phyloP scores from a whole-genome alignment of 306 rosid species.

The Alnus glutinosa region DNA sequence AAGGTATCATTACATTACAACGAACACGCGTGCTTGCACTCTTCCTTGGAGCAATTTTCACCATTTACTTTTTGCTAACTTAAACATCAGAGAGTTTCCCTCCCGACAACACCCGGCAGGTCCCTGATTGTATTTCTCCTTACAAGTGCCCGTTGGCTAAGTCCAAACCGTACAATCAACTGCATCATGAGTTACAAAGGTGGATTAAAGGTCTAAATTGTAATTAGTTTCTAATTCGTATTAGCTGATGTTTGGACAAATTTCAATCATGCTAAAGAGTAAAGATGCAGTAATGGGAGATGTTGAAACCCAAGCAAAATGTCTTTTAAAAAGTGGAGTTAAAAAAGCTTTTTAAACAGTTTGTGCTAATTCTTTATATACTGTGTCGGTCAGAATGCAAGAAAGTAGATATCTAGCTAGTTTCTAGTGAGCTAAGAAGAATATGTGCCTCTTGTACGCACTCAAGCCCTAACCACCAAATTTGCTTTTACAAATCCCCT shows the following conservation, averaged over 20 bases:
- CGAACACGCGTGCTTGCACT: too few relatives aligned
- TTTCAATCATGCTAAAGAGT: background rate
- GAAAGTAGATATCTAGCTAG: background rate
- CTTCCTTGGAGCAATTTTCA: too few relatives aligned
- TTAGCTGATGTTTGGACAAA: too few relatives aligned
- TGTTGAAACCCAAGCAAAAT: background rate
- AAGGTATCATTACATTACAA: too few relatives aligned
- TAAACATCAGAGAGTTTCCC: too few relatives aligned
- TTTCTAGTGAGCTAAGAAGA: conserved; percentile 39
- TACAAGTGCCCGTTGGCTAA: too few relatives aligned
- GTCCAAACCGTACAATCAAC: too few relatives aligned
- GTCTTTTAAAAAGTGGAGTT: background rate
- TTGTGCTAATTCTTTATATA: too few relatives aligned
- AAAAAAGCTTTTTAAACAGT: background rate
- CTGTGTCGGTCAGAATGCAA: background rate
- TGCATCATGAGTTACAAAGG: background rate
- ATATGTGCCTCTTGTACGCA: conserved; percentile 46
- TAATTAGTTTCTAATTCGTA: background rate
- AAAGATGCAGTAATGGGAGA: background rate
- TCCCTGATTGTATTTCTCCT: too few relatives aligned
- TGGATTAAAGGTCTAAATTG: conserved; percentile 7
- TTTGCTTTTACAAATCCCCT: conserved; percentile 31
- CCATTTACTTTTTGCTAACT: too few relatives aligned
- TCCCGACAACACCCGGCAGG: too few relatives aligned
- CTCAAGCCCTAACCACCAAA: conserved; percentile 38